These are phyloP conservation scores for Suillus weaverae DNA, from an alignment of 768 basidiomycete species.

Conservation along the genomic window DNA sequence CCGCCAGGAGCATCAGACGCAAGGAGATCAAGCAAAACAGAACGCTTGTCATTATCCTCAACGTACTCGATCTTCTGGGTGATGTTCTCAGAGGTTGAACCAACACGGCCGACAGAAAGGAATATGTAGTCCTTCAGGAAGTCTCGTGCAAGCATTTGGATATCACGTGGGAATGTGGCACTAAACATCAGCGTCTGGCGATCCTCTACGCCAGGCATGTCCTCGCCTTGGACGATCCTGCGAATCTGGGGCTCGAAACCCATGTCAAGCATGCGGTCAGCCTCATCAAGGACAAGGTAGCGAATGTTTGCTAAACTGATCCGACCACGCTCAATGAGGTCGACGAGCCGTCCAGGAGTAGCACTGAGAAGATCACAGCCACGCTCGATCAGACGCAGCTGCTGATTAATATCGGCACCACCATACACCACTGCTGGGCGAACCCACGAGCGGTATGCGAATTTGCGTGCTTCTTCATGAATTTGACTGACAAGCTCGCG, in stretches of 20 bases:
- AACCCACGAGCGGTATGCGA: constrained; percentile 99
- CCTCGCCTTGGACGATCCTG: constrained; percentile 95
- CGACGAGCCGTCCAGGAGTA: constrained; percentile 96
- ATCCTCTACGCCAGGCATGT: constrained; percentile 91
- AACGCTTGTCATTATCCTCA: constrained; percentile 95
- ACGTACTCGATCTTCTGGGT: constrained; percentile 99
- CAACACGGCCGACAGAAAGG: constrained; percentile 97
- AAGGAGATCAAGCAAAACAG: constrained; percentile 92
- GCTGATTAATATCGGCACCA: constrained; percentile 96
- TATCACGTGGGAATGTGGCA: constrained; percentile 98
- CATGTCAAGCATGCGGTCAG: constrained; percentile 99
- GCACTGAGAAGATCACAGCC: constrained; percentile 97
- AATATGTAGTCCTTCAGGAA: constrained; percentile 99
- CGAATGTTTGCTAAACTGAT: constrained; percentile 96
- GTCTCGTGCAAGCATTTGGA: constrained; percentile 93
- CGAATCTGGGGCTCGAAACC: constrained; percentile 99
- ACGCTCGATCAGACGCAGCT: constrained; percentile 91
- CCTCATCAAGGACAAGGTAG: constrained; percentile 98
- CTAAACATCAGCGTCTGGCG: constrained; percentile 99
- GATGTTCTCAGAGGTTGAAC: constrained; percentile 98
- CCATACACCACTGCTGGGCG: constrained; percentile 98
- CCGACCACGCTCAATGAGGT: constrained; percentile 95
- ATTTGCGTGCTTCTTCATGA: constrained; percentile 98
- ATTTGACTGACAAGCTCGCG: constrained; percentile 99
- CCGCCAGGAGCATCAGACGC: constrained; percentile 70